These are phyloP conservation scores for Hemileia vastatrix DNA, from an alignment of 1,284 basidiomycete genomes.

Conservation along the genomic window DNA sequence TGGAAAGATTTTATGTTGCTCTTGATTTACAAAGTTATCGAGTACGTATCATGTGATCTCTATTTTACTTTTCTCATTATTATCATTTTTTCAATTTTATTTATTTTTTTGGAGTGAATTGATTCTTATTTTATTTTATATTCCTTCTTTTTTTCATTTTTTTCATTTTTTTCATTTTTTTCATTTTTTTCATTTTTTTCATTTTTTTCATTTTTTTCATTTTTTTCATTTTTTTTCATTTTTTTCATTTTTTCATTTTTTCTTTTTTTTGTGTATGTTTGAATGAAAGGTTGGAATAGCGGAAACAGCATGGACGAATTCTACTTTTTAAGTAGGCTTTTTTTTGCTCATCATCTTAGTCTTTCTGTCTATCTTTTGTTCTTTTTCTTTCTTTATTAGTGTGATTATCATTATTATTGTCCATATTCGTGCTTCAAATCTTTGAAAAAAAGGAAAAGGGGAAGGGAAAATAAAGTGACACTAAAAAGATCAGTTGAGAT, in stretches of 20 bases:
- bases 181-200: neutral
- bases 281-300: conserved; percentile 13
- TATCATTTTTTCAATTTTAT: neutral
- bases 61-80: neutral
- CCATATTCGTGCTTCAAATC: too few relatives aligned
- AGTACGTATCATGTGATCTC: conserved; percentile 7
- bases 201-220: neutral
- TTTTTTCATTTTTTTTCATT: neutral
- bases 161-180: neutral
- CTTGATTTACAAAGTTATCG: conserved; percentile 21
- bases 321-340: conserved; percentile 21
- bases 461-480: too few relatives aligned
- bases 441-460: too few relatives aligned
- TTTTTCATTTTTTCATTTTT: neutral
- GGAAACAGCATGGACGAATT: conserved; percentile 23
- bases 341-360: too few relatives aligned
- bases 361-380: too few relatives aligned
- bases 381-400: too few relatives aligned
- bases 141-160: neutral
- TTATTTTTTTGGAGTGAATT: neutral
- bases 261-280: neutral
- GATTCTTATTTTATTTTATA: too few relatives aligned
- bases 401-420: too few relatives aligned
- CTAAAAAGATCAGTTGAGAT: too few relatives aligned
- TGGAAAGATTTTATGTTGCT: conserved; percentile 23